Evolutionary conservation across 768 basidiomycete species (phyloP), one percentile per base, ranked within the genome.

Genomic region (Boletus sp.): DNA sequence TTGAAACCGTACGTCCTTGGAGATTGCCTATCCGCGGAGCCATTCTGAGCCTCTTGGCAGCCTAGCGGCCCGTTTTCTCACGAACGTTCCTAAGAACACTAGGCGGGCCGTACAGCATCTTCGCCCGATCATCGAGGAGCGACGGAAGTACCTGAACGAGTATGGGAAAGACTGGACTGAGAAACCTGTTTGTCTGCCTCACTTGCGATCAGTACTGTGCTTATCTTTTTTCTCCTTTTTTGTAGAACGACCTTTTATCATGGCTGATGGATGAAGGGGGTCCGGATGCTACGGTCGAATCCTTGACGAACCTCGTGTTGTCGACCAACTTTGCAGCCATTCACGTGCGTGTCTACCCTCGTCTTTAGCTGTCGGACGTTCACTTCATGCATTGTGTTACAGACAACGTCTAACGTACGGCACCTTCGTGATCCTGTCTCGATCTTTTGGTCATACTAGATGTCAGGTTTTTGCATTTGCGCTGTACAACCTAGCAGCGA

Each of bases 1-100:
- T 29, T 77, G 47, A 65, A 59, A 52, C 72, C 67, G 75, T 79
- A 47, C 7, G 65, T 56, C 24, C 5, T 4, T n/a, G 14, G 12
- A 17, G 8, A 7, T 44, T 7, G 4, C 1, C 39, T 17, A 1
- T 28, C 28, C 7, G 33, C 33, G 33, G 33, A 35, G 24, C 24
- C 24, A 24, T 24, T 24, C 24, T 24, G 24, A 24, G 24, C 24
- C 24, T 2, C 24, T 24, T 37, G 12, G 17, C 12, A 44, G 42
- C 14, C 17, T 28, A 5, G 42, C 10, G 5, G 10, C 24, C 3
- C 24, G 42, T 5, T 44, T 44, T 10, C 24, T 20, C 24, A 44
- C 18, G 12, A 12, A 28, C 24, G 11, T 44, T 3, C 18, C 18
- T 12, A 14, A 9, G 9, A 44, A 28, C 24, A 11, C 5, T 17